Conservation (phyloP, 148 eudicot genomes). For the Diospyros lotus region DNA sequence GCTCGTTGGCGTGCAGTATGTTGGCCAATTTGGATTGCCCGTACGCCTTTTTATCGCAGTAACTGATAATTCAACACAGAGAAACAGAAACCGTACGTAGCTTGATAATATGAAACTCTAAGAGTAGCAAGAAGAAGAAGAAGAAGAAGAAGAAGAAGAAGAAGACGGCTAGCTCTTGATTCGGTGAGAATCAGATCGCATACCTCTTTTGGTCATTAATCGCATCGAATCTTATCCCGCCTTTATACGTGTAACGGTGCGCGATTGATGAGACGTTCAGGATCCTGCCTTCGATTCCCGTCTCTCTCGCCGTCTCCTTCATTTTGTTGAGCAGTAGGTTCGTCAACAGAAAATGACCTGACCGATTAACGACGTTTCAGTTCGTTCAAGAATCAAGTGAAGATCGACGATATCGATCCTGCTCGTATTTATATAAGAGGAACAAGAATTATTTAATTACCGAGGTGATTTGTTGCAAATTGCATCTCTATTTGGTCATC, state of each 20-base stretch:
- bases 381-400: neutral
- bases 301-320: constrained; percentile 55
- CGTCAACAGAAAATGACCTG: constrained; percentile 78
- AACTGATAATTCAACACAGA: neutral
- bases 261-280: constrained; percentile 72
- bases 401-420: neutral
- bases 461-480: constrained; percentile 82
- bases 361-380: neutral
- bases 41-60: constrained; percentile 12
- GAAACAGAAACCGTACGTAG: neutral
- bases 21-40: constrained; percentile 17
- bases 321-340: constrained; percentile 64
- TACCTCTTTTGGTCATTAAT: constrained; percentile 53
- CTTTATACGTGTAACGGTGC: constrained; percentile 41
- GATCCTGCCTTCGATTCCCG: constrained; percentile 69
- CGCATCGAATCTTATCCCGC: constrained; percentile 46
- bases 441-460: constrained; percentile 15
- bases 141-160: no score
- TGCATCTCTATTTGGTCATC: constrained; percentile 74
- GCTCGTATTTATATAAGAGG: neutral
- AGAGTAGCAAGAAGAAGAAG: no score
- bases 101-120: no score
- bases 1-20: constrained; percentile 16
- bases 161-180: no score
- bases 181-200: no score